phyloP scores from a whole-genome alignment of 805 yeast genomes.

The Metschnikowia corniflorae region DNA sequence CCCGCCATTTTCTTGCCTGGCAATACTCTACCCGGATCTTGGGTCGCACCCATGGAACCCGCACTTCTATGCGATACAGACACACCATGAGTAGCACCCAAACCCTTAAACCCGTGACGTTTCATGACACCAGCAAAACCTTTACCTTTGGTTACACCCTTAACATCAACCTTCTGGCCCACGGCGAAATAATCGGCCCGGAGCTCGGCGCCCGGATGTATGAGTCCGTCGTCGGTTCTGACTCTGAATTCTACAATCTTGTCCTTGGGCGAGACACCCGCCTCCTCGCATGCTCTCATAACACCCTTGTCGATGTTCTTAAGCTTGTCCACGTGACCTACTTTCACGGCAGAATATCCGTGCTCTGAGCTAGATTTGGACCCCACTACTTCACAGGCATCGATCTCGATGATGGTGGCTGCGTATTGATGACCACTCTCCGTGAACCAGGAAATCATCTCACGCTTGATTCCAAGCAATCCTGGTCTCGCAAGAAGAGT shows the following conservation, averaged over 20 bases:
- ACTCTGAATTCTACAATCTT: slow-evolving; percentile 77
- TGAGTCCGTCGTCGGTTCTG: slow-evolving; percentile 56
- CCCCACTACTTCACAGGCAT: slow-evolving; percentile 80
- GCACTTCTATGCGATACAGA: slow-evolving; percentile 91
- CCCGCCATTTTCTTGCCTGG: slow-evolving; percentile 99
- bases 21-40: slow-evolving; percentile 91
- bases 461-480: slow-evolving; percentile 75
- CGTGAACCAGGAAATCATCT: slow-evolving; percentile 85
- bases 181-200: slow-evolving; percentile 77
- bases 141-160: slow-evolving; percentile 83
- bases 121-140: slow-evolving; percentile 99
- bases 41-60: slow-evolving; percentile 95
- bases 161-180: slow-evolving; percentile 82
- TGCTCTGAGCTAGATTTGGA: slow-evolving; percentile 66
- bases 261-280: slow-evolving; percentile 80
- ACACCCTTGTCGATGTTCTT: slow-evolving; percentile 55
- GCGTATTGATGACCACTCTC: slow-evolving; percentile 67
- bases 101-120: slow-evolving; percentile 85
- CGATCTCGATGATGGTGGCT: slow-evolving; percentile 84
- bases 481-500: slow-evolving; percentile 79
- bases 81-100: slow-evolving; percentile 93
- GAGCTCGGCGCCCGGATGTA: slow-evolving; percentile 74
- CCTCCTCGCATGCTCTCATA: slow-evolving; percentile 74
- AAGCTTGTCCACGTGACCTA: slow-evolving; percentile 76
- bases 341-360: slow-evolving; percentile 82